These are phyloP conservation scores for Diplocarpon mali DNA, from an alignment of 2,329 filamentous ascomycete species.

Conservation along the genomic window DNA sequence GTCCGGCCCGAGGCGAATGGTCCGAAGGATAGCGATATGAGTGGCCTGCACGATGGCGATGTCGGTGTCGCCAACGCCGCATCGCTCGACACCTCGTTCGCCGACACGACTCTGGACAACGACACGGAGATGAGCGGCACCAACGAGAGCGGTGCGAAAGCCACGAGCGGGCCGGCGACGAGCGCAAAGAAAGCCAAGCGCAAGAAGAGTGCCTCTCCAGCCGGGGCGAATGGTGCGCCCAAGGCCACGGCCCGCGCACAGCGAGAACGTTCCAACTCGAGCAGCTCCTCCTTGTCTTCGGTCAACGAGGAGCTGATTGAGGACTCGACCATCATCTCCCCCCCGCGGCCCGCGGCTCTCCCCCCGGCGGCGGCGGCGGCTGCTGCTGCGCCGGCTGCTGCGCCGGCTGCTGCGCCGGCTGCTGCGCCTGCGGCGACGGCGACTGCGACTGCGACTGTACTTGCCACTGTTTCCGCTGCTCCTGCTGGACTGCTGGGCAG, in stretches of 20 bases:
- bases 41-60: too few relatives aligned
- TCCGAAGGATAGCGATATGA: slow-evolving; percentile 1
- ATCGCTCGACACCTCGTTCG: not conserved
- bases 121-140: too few relatives aligned
- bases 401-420: not conserved
- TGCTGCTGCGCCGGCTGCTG: too few relatives aligned
- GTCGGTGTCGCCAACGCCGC: too few relatives aligned
- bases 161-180: too few relatives aligned
- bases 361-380: not conserved
- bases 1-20: slow-evolving; percentile 4
- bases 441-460: too few relatives aligned
- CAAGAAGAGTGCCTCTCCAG: not conserved
- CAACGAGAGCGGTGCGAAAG: too few relatives aligned
- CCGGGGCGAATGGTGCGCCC: slow-evolving; percentile 3
- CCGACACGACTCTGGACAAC: not conserved
- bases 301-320: slow-evolving; percentile 24
- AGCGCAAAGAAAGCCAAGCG: not conserved
- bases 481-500: not conserved
- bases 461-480: too few relatives aligned
- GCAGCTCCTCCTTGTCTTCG: slow-evolving; percentile 29
- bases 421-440: not conserved
- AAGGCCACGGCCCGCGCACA: slow-evolving; percentile 1
- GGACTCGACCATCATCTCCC: slow-evolving; percentile 5
- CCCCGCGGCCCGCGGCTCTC: not conserved
- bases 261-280: slow-evolving; percentile 24